Conservation (phyloP, 768 basidiomycete genomes). For the Scleroderma bovista region DNA sequence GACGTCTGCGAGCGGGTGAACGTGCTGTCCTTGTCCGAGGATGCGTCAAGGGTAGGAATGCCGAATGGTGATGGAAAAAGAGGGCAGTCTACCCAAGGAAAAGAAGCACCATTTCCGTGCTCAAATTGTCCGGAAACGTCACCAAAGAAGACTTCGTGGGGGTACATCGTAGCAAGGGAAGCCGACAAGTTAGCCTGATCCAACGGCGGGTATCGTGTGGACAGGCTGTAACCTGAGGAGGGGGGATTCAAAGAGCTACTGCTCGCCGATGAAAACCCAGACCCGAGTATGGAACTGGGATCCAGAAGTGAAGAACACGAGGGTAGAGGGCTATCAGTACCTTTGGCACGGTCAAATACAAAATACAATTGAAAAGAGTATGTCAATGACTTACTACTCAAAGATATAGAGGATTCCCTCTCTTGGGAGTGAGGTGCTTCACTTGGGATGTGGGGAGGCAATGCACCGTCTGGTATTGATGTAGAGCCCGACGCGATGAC, state of each 20-base stretch:
- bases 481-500: constrained; percentile 17
- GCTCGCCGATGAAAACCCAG: constrained; percentile 3
- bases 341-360: constrained; percentile 11
- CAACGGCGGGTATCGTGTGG: constrained; percentile 1
- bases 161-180: neutral
- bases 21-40: constrained; percentile 12
- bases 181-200: constrained; percentile 3
- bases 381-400: constrained; percentile 12
- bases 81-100: constrained; percentile 3
- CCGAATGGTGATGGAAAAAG: constrained; percentile 7
- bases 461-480: neutral
- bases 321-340: constrained; percentile 2
- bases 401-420: constrained; percentile 2
- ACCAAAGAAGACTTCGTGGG: neutral
- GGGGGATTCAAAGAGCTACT: neutral
- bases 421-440: neutral
- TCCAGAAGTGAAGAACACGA: neutral
- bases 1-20: constrained; percentile 15
- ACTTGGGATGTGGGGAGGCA: constrained; percentile 3
- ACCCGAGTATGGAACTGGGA: no score
- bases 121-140: constrained; percentile 1
- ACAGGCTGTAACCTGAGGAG: neutral
- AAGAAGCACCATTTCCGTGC: constrained; percentile 1
- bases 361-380: neutral
- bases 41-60: constrained; percentile 9